These are phyloP conservation scores for Podospora comata DNA, from an alignment of 495 filamentous ascomycete species.

Conservation along the genomic window DNA sequence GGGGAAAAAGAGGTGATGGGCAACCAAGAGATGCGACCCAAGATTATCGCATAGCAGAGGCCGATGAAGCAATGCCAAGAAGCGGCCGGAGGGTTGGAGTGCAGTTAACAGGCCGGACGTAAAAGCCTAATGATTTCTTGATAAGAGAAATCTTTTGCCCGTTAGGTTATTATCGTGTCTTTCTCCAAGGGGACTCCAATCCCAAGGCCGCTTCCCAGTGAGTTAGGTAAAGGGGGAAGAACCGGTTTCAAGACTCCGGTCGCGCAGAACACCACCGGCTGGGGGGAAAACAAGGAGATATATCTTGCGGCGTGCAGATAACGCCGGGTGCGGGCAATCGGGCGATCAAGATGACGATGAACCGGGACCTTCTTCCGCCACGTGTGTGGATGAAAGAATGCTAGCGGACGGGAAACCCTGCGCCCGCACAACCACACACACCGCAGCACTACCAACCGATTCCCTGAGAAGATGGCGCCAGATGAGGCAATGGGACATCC, in stretches of 20 bases:
- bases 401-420: slow-evolving; percentile 10
- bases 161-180: neutral
- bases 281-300: neutral
- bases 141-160: neutral
- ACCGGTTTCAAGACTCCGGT: neutral
- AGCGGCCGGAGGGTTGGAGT: slow-evolving; percentile 18
- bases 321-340: slow-evolving; percentile 2
- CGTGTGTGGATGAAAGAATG: slow-evolving; percentile 22
- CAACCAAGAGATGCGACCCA: neutral
- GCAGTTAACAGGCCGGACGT: slow-evolving; percentile 8
- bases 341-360: slow-evolving; percentile 15
- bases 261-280: neutral
- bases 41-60: slow-evolving; percentile 24
- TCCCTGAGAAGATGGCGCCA: slow-evolving; percentile 18
- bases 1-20: slow-evolving; percentile 6
- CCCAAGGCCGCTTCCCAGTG: neutral
- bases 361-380: slow-evolving; percentile 14
- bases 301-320: neutral
- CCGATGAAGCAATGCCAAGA: slow-evolving; percentile 32
- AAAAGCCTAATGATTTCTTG: slow-evolving; percentile 19
- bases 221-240: neutral
- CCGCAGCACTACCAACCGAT: neutral
- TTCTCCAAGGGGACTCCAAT: neutral
- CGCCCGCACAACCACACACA: neutral
- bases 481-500: slow-evolving; percentile 15